phyloP scores from a whole-genome alignment of 164 flowering plant genomes.

The Vitis riparia region DNA sequence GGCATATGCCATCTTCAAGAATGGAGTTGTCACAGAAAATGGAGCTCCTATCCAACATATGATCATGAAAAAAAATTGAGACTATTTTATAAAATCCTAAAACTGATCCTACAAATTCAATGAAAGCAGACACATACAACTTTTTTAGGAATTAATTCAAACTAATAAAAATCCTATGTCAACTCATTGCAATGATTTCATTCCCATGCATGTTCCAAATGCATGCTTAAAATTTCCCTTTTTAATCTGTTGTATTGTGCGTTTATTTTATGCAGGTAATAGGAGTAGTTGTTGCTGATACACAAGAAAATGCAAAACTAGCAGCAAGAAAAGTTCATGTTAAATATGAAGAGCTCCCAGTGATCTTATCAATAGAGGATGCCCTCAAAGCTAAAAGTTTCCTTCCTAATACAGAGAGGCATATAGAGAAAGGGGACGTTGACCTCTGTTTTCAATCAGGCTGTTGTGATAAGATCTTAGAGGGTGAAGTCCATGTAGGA shows the following conservation, averaged over 20 bases:
- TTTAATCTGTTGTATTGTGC: not conserved
- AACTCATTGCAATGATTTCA: not conserved
- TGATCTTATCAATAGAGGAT: conserved; percentile 76
- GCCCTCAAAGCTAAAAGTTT: conserved; percentile 67
- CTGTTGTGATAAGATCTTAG: conserved; percentile 66
- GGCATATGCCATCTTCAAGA: not conserved
- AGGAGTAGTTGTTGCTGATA: conserved; percentile 93
- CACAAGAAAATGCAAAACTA: conserved; percentile 84
- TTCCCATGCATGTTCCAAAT: not conserved
- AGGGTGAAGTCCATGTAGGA: conserved; percentile 85
- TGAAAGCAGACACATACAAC: not conserved
- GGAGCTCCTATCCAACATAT: not conserved
- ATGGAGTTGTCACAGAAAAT: not conserved
- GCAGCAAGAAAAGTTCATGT: conserved; percentile 76
- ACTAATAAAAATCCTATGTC: not conserved
- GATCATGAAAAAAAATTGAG: not conserved
- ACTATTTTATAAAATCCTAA: not conserved
- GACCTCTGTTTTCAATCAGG: conserved; percentile 73
- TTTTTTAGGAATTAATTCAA: not conserved
- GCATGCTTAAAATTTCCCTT: not conserved
- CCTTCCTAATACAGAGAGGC: conserved; percentile 68
- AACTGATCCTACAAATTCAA: not conserved
- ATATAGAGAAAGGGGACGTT: conserved; percentile 75
- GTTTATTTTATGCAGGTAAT: conserved; percentile 52
- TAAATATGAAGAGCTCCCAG: conserved; percentile 86